Conservation (phyloP, 1,139 yeast species). For the Zygosaccharomyces sapae region DNA sequence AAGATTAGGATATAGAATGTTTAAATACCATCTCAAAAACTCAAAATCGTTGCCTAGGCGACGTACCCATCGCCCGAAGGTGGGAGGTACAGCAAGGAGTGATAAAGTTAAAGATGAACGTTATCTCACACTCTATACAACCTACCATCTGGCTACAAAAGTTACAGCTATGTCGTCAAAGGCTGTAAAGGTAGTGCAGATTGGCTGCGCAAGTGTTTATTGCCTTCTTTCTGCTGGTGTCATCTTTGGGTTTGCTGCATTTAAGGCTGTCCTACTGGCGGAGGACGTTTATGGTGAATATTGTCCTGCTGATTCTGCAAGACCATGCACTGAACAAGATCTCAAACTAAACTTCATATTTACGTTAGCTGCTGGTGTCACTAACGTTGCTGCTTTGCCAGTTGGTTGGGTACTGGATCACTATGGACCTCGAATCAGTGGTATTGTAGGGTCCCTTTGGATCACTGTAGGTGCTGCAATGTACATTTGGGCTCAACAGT, state of each 20-base stretch:
- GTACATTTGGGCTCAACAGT: slow-evolving; percentile 33
- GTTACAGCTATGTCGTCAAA: slow-evolving; percentile 3
- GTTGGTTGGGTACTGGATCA: slow-evolving; percentile 76
- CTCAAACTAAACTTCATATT: slow-evolving; percentile 75
- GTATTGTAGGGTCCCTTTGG: slow-evolving; percentile 63
- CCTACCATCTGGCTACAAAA: too few species aligned
- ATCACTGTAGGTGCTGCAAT: slow-evolving; percentile 51
- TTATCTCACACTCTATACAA: neutral
- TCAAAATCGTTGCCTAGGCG: neutral
- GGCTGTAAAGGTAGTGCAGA: slow-evolving; percentile 38
- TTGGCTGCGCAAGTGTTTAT: slow-evolving; percentile 73
- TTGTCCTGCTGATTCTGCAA: slow-evolving; percentile 41
- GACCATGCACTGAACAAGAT: slow-evolving; percentile 68
- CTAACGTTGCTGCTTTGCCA: slow-evolving; percentile 77
- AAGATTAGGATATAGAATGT: neutral
- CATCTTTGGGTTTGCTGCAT: slow-evolving; percentile 90
- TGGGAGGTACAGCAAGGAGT: neutral
- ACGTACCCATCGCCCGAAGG: neutral
- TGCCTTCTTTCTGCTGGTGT: slow-evolving; percentile 91
- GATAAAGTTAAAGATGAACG: neutral
- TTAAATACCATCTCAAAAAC: neutral
- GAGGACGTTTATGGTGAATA: slow-evolving; percentile 68
- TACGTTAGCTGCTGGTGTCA: slow-evolving; percentile 79
- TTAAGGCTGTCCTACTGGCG: slow-evolving; percentile 71
- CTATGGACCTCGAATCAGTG: slow-evolving; percentile 77